Evolutionary conservation across 768 basidiomycete species (phyloP).

Genomic region (Vishniacozyma victoriae): DNA sequence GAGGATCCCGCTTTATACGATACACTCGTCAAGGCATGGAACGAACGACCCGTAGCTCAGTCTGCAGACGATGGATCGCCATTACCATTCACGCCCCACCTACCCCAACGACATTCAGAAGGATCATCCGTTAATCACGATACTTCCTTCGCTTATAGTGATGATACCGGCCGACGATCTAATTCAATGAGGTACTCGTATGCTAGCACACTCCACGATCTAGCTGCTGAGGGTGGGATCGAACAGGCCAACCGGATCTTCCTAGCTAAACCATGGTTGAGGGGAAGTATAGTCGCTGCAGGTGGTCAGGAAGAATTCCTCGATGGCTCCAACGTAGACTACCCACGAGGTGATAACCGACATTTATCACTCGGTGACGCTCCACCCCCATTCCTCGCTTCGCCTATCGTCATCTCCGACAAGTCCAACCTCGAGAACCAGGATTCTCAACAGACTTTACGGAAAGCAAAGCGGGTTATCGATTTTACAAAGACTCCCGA

Average conservation of each 20-base stretch:
- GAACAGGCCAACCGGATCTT: constrained; percentile 16
- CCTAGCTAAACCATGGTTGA: constrained; percentile 29
- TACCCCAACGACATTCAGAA: not conserved
- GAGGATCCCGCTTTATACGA: constrained; percentile 34
- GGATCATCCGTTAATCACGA: not conserved
- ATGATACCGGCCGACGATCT: not conserved
- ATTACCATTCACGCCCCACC: not conserved
- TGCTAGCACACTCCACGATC: constrained; percentile 29
- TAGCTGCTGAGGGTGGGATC: constrained; percentile 18
- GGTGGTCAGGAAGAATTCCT: constrained; percentile 3
- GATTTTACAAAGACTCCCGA: no score
- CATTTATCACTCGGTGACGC: constrained; percentile 7
- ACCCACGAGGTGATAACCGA: no score
- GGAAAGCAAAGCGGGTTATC: not conserved
- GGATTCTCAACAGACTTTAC: not conserved
- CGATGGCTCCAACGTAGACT: not conserved
- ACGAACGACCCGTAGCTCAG: constrained; percentile 9
- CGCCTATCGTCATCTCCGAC: constrained; percentile 2
- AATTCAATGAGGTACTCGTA: constrained; percentile 23
- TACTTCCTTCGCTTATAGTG: not conserved
- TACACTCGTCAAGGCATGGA: constrained; percentile 28
- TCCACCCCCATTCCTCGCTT: constrained; percentile 6
- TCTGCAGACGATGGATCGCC: not conserved
- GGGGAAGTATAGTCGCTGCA: constrained; percentile 11
- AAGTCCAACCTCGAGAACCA: not conserved